Evolutionary conservation across 306 rosid species (phyloP).

Genomic region (Cicer pinnatifidum): DNA sequence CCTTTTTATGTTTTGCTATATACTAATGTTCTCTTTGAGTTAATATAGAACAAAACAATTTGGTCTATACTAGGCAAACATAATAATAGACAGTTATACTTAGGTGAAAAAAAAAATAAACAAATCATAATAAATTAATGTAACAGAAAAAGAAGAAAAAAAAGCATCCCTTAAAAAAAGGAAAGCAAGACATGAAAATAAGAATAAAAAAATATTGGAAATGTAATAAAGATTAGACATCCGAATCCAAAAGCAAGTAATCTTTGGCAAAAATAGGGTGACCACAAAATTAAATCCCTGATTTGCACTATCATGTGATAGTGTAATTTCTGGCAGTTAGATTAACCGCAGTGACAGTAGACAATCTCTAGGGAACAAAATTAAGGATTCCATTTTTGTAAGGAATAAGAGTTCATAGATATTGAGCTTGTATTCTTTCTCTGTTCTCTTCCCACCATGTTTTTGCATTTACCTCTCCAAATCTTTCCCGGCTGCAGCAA

Average conservation of each 20-base stretch:
- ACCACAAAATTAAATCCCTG: slow-evolving; percentile 42
- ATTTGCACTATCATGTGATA: slow-evolving; percentile 35
- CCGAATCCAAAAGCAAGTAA: slow-evolving; percentile 47
- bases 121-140: slow-evolving; percentile 42
- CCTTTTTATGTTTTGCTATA: too few species aligned
- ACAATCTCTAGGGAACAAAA: slow-evolving; percentile 45
- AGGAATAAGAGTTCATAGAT: slow-evolving; percentile 59
- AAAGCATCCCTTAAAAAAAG: slow-evolving; percentile 38
- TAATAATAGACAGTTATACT: slow-evolving; percentile 4
- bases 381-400: slow-evolving; percentile 44
- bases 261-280: slow-evolving; percentile 48
- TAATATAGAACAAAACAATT: slow-evolving; percentile 1
- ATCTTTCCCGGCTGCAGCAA: slow-evolving; percentile 76
- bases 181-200: slow-evolving; percentile 20
- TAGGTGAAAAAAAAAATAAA: slow-evolving; percentile 34
- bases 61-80: slow-evolving; percentile 10
- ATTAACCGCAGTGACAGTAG: background rate
- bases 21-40: background rate
- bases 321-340: slow-evolving; percentile 17
- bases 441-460: slow-evolving; percentile 94
- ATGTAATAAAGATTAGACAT: slow-evolving; percentile 36
- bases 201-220: slow-evolving; percentile 31
- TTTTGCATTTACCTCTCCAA: slow-evolving; percentile 83
- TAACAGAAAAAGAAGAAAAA: slow-evolving; percentile 17
- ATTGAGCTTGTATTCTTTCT: slow-evolving; percentile 95